A percentile compares a stretch with the other conserved stretches of the same genome.
phyloP scores from a whole-genome alignment of 768 basidiomycete species.

The Termitomyces sp. region DNA sequence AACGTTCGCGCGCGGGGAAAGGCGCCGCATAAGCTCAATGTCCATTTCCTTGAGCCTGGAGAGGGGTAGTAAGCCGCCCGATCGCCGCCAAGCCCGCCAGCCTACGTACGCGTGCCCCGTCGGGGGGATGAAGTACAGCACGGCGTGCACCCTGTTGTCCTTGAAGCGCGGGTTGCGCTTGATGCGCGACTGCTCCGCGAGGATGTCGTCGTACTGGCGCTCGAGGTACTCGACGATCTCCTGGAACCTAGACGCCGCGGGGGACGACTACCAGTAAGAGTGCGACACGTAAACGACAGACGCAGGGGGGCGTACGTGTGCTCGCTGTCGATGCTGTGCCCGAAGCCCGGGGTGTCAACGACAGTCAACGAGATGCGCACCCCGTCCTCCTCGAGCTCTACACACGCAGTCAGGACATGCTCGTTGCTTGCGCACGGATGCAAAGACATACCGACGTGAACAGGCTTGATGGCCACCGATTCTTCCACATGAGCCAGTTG shows the following conservation, averaged over 20 bases:
- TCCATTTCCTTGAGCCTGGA: slow-evolving; percentile 81
- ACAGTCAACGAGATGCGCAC: slow-evolving; percentile 86
- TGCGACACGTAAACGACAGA: slow-evolving; percentile 3
- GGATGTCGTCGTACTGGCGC: slow-evolving; percentile 89
- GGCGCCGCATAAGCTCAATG: slow-evolving; percentile 86
- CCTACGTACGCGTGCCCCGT: slow-evolving; percentile 74
- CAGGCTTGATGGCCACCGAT: slow-evolving; percentile 73
- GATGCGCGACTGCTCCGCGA: slow-evolving; percentile 84
- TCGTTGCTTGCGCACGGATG: slow-evolving; percentile 5
- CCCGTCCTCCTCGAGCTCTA: slow-evolving; percentile 90
- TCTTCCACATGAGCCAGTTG: slow-evolving; percentile 75
- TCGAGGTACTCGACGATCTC: slow-evolving; percentile 86
- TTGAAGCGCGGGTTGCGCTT: slow-evolving; percentile 91
- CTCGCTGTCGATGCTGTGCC: slow-evolving; percentile 88
- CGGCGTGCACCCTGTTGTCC: slow-evolving; percentile 84
- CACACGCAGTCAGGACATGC: background rate
- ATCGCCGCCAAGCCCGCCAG: background rate
- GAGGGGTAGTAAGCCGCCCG: slow-evolving; percentile 6
- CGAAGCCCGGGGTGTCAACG: slow-evolving; percentile 91
- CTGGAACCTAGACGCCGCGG: slow-evolving; percentile 56
- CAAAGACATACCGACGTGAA: slow-evolving; percentile 56
- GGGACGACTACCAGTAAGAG: background rate
- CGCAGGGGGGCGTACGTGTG: slow-evolving; percentile 49
- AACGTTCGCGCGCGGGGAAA: slow-evolving; percentile 89
- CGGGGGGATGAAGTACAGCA: slow-evolving; percentile 88